phyloP scores from a whole-genome alignment of 164 flowering plant species.

The Euptelea pleiosperma region DNA sequence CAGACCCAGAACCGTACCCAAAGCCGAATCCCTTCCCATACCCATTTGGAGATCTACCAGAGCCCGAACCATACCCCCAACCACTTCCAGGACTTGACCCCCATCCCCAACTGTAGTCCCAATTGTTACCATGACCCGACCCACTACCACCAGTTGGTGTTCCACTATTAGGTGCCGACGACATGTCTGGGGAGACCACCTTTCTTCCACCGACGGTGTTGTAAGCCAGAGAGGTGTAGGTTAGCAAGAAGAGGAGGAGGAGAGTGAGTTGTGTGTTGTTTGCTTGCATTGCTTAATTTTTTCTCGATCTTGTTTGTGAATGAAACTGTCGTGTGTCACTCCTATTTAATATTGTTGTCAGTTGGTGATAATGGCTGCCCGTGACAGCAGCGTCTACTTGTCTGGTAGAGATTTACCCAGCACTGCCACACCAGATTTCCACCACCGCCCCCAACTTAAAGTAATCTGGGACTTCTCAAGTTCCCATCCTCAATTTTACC shows the following conservation, averaged over 20 bases:
- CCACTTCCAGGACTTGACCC: conserved; percentile 63
- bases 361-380: neutral
- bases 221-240: conserved; percentile 7
- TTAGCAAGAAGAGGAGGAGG: conserved; percentile 6
- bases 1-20: conserved; percentile 65
- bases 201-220: conserved; percentile 8
- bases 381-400: conserved; percentile 6
- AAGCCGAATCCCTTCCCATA: conserved; percentile 58
- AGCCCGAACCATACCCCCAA: conserved; percentile 84
- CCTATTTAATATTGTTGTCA: neutral
- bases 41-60: conserved; percentile 57
- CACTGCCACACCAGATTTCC: conserved; percentile 3
- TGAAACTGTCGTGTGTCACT: neutral
- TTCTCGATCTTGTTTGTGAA: too few relatives aligned
- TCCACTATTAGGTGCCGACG: conserved; percentile 19
- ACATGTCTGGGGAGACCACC: conserved; percentile 15
- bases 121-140: conserved; percentile 60
- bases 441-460: conserved; percentile 3
- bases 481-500: too few relatives aligned
- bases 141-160: conserved; percentile 41
- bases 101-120: conserved; percentile 80
- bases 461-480: too few relatives aligned
- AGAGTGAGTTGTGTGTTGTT: neutral
- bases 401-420: neutral
- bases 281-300: neutral